Evolutionary conservation across 768 basidiomycete genomes (phyloP).

Genomic region (Lactarius indigo): DNA sequence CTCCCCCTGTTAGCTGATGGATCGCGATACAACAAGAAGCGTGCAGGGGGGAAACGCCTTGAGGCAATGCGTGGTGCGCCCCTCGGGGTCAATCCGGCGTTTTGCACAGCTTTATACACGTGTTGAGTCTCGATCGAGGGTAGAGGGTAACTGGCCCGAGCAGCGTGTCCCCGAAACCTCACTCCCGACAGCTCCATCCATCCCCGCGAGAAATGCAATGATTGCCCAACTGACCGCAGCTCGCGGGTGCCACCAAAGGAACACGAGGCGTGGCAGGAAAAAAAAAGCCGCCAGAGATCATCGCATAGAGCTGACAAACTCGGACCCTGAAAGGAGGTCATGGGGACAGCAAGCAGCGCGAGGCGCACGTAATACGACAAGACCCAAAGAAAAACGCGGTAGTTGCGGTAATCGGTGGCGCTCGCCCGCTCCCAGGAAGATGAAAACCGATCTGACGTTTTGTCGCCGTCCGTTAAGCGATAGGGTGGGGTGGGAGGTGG

Average conservation of each 20-base stretch:
- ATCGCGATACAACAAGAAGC: constrained; percentile 10
- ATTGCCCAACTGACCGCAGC: constrained; percentile 1
- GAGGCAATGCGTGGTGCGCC: constrained; percentile 21
- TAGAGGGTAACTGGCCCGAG: constrained; percentile 11
- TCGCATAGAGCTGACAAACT: constrained; percentile 1
- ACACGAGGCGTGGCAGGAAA: background rate
- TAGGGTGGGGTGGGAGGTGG: constrained; percentile 14
- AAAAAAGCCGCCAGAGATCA: background rate
- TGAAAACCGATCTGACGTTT: constrained; percentile 22
- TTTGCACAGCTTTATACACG: constrained; percentile 19
- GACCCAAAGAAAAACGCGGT: background rate
- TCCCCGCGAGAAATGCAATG: background rate
- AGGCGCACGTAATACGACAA: constrained; percentile 20
- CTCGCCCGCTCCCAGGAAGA: constrained; percentile 14
- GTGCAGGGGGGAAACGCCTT: constrained; percentile 5
- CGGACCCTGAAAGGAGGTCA: constrained; percentile 15
- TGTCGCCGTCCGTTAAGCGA: constrained; percentile 19
- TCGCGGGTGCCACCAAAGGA: constrained; percentile 1
- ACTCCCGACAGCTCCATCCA: background rate
- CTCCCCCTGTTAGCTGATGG: constrained; percentile 7
- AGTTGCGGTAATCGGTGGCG: constrained; percentile 23
- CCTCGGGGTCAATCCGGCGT: constrained; percentile 14
- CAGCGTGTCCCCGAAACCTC: constrained; percentile 15
- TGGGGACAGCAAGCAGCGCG: constrained; percentile 14
- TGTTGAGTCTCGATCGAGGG: constrained; percentile 21